Base-by-base conservation (phyloP, 2,329 filamentous ascomycete species). In the Fusarium beomiforme region DNA sequence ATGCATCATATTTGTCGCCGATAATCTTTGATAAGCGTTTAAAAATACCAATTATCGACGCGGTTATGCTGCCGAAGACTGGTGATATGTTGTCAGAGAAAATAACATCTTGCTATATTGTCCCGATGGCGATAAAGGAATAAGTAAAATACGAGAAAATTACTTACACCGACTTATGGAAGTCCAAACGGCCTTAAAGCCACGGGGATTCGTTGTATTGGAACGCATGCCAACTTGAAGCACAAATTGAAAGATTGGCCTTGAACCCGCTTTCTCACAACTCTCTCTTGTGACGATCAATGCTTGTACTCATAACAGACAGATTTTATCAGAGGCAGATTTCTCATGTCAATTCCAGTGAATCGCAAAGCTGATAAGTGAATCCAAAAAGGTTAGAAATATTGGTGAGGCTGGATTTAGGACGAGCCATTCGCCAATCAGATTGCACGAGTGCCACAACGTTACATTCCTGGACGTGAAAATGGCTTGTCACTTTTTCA, bases 401-500 rank as follows among this genome's bases (percentile, higher is more conserved):
- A 54, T n/a, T 33, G 51, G 51, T 54, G 51, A 54, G 36, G 36
- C 51, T 54, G 36, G n/a, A 8, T 10, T 24, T 54, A 33, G 31
- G 3, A 3, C 2, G 16, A 9, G 4, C 13, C 14, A 19, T 33
- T 21, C 0, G 1, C 51, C n/a, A 54, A 43, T 54, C 4, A 19
- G 12, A 23, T 43, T 9, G n/a, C 16, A 6, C n/a, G 10, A 8
- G n/a, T 43, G n/a, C 0, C 23, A n/a, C 17, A 51, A 39, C 3
- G 7, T 33, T 31, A 4, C 8, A 33, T 0, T 4, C 1, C 6
- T 3, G 0, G 9, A 12, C 0, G 36, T 54, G 26, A 43, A 43
- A 19, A 31, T 33, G 14, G 26, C 36, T 23, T 43, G 6, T 54
- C 47, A 24, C 31, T 1, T 50, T 50, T 50, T 34, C 47, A 50